These are phyloP conservation scores for Diophrys sp. DNA, from an alignment of 73 alveolate species.

Conservation along the genomic window DNA sequence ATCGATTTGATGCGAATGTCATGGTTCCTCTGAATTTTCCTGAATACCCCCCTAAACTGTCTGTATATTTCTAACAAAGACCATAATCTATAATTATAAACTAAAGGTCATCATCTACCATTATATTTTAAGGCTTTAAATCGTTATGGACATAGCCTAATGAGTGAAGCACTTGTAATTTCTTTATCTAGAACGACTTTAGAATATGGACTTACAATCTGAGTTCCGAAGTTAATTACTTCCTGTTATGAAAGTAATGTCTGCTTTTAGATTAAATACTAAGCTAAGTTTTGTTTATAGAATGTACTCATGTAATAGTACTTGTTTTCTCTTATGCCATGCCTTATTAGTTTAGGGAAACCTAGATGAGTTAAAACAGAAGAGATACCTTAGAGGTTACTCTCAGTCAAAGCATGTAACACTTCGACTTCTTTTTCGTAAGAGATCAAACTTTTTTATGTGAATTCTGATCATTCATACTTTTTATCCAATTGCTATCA, in stretches of 20 bases:
- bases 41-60: not conserved
- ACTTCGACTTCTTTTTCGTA: not conserved
- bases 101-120: slow-evolving; percentile 42
- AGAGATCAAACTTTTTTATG: not conserved
- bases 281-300: not conserved
- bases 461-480: too few relatives aligned
- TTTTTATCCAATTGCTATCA: too few relatives aligned
- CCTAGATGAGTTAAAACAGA: not conserved
- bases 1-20: not conserved
- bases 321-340: not conserved
- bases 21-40: not conserved
- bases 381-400: not conserved
- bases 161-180: slow-evolving; percentile 13
- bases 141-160: slow-evolving; percentile 40
- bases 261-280: too few relatives aligned
- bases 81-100: not conserved
- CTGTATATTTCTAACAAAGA: not conserved
- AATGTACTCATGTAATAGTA: not conserved
- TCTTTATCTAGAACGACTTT: not conserved
- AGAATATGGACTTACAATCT: not conserved
- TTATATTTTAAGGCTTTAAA: slow-evolving; percentile 91
- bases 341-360: not conserved
- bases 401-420: not conserved
- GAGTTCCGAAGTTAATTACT: not conserved
- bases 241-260: not conserved